Conservation (phyloP, 1,284 basidiomycete species). For the Irpex lacteus region DNA sequence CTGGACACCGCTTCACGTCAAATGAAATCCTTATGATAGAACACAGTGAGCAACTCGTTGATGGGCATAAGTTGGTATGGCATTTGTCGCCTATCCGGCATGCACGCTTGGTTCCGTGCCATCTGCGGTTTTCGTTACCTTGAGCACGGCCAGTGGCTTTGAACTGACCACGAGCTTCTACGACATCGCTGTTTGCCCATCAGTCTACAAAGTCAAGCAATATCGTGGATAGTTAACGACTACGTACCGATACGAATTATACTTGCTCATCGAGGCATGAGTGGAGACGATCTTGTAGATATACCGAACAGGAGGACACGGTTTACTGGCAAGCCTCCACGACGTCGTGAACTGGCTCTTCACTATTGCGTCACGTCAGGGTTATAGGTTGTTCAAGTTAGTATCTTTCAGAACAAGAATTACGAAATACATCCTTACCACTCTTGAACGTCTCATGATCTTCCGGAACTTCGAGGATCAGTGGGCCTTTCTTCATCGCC, state of each 20-base stretch:
- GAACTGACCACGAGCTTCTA: slow-evolving; percentile 44
- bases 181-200: slow-evolving; percentile 35
- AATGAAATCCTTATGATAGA: slow-evolving; percentile 58
- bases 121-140: slow-evolving; percentile 62
- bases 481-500: slow-evolving; percentile 49
- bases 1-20: slow-evolving; percentile 34
- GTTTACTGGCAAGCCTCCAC: slow-evolving; percentile 55
- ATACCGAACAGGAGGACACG: slow-evolving; percentile 50
- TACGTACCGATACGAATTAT: slow-evolving; percentile 56
- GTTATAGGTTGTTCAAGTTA: background rate
- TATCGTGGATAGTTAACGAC: background rate
- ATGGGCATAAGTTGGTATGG: slow-evolving; percentile 48
- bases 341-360: slow-evolving; percentile 61
- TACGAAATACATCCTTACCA: slow-evolving; percentile 37
- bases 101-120: slow-evolving; percentile 52
- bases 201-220: background rate
- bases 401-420: background rate
- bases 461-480: slow-evolving; percentile 55
- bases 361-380: slow-evolving; percentile 33
- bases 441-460: slow-evolving; percentile 61
- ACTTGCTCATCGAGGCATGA: slow-evolving; percentile 43
- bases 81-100: slow-evolving; percentile 63
- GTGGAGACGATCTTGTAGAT: slow-evolving; percentile 48
- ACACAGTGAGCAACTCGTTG: slow-evolving; percentile 54
- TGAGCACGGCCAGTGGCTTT: slow-evolving; percentile 12